A percentile compares a stretch with the other conserved stretches of the same genome.
Evolutionary conservation across 331 rosid genomes (phyloP).

Genomic region (Arachis monticola): DNA sequence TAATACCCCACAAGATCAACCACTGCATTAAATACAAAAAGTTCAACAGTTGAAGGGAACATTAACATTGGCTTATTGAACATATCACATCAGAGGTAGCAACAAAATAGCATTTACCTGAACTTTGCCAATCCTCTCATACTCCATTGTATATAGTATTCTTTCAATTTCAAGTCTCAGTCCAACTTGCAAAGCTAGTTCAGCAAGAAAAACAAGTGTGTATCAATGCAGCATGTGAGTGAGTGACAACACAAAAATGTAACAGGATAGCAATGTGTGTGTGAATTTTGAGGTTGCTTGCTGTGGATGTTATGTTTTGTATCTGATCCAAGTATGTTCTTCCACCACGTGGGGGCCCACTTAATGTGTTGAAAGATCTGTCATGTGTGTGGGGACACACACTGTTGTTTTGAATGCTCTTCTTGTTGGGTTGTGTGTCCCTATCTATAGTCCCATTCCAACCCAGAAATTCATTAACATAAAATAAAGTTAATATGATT

Average conservation of each 20-base stretch:
- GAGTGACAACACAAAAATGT: neutral
- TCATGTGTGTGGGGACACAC: neutral
- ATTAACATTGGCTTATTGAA: constrained; percentile 17
- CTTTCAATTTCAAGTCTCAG: constrained; percentile 14
- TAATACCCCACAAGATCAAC: neutral
- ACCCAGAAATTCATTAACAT: constrained; percentile 41
- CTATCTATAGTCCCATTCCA: neutral
- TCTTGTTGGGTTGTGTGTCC: neutral
- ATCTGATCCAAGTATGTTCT: neutral
- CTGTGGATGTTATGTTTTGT: neutral
- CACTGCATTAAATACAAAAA: neutral
- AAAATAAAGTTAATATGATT: too few species aligned
- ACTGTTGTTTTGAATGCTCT: constrained; percentile 9
- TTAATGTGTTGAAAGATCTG: neutral
- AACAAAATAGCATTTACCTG: constrained; percentile 63
- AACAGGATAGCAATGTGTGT: neutral
- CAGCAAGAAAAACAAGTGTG: constrained; percentile 30
- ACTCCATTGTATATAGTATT: constrained; percentile 73
- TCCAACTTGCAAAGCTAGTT: constrained; percentile 7
- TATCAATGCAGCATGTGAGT: constrained; percentile 26
- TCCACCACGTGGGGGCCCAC: constrained; percentile 17
- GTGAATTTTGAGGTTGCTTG: constrained; percentile 15
- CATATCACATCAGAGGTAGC: neutral
- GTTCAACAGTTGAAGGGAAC: neutral
- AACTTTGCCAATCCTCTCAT: constrained; percentile 87